Percentiles rank a stretch among this genome's conserved stretches.
Evolutionary conservation across 345 rosid species (phyloP).

Genomic region (Euphorbia peplus): DNA sequence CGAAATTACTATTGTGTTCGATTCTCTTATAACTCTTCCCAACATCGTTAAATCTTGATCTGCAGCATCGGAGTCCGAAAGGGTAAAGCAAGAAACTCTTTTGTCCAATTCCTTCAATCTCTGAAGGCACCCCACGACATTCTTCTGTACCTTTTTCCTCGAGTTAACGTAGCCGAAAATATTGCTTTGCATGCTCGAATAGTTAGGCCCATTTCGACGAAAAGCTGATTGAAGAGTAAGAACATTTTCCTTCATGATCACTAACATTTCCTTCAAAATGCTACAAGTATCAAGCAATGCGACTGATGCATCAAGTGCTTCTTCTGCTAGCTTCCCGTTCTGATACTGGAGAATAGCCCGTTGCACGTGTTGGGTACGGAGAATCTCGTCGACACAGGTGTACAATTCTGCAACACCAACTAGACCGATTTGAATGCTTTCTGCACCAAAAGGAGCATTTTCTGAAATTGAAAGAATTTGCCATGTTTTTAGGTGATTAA

Average conservation of each 20-base stretch:
- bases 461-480: slow-evolving; percentile 20
- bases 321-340: slow-evolving; percentile 30
- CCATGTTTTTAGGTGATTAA: slow-evolving; percentile 39
- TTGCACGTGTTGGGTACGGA: slow-evolving; percentile 34
- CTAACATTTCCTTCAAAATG: slow-evolving; percentile 33
- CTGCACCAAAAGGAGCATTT: slow-evolving; percentile 15
- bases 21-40: slow-evolving; percentile 21
- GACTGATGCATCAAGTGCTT: slow-evolving; percentile 41
- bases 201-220: slow-evolving; percentile 33
- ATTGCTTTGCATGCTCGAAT: slow-evolving; percentile 24
- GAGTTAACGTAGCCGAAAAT: slow-evolving; percentile 23
- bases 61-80: neutral
- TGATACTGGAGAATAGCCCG: slow-evolving; percentile 16
- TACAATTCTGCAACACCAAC: slow-evolving; percentile 46
- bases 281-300: slow-evolving; percentile 45
- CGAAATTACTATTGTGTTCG: slow-evolving; percentile 17
- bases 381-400: slow-evolving; percentile 32
- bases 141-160: slow-evolving; percentile 28
- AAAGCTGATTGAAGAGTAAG: slow-evolving; percentile 48
- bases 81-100: neutral
- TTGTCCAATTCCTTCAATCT: slow-evolving; percentile 26
- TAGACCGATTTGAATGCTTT: slow-evolving; percentile 32
- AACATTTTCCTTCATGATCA: slow-evolving; percentile 36
- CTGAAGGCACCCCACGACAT: slow-evolving; percentile 12
- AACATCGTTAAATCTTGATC: slow-evolving; percentile 13